Base-by-base conservation (phyloP, 75 land plant genomes). In the Cupressus sempervirens region DNA sequence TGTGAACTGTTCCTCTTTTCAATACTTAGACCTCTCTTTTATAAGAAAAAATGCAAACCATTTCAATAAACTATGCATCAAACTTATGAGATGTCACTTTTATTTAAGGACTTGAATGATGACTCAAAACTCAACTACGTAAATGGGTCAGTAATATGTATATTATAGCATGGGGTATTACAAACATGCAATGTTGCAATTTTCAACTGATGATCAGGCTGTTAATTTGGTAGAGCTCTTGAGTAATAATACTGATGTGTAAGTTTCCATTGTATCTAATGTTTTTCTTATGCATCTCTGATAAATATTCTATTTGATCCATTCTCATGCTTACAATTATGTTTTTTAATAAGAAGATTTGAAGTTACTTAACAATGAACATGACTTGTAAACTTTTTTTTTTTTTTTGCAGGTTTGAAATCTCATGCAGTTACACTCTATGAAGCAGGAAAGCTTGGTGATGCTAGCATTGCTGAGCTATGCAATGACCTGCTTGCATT, bases 371-470 rank as follows among this genome's bases (percentile, higher is more conserved):
- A 30, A 72, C 14, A 72, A 72, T 30, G 36, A 82, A 82, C 40
- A 32, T 86, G 54, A 41, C n/a, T 85, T 29, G 41, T 20, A 40
- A 43, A 4, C 41, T 52, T 10, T 50, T 76, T 48, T 65, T 76
- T 48, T 65, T 86, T 4, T 83, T 46, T 85, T 89, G 54, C 92
- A 98, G 99, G 99, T 40, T 88, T 98, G 86, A 98, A 98, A 85
- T 92, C 94, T 18, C 99, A 98, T 96, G 99, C 99, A 82, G 99
- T 98, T 20, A 98, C 98, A 68, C 87, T 98, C 16, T 98, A 96
- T 88, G 99, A 98, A 89, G 99, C 98, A 3, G 99, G 99, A 74
- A 98, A 98, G 88, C 87, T 98, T n/a, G 98, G 94, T 81, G 94
- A 98, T 89, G 90, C 93, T 56, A 93, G 93, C 86, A 92, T 98